phyloP scores from a whole-genome alignment of 768 basidiomycete species.

The Mycena belliarum region DNA sequence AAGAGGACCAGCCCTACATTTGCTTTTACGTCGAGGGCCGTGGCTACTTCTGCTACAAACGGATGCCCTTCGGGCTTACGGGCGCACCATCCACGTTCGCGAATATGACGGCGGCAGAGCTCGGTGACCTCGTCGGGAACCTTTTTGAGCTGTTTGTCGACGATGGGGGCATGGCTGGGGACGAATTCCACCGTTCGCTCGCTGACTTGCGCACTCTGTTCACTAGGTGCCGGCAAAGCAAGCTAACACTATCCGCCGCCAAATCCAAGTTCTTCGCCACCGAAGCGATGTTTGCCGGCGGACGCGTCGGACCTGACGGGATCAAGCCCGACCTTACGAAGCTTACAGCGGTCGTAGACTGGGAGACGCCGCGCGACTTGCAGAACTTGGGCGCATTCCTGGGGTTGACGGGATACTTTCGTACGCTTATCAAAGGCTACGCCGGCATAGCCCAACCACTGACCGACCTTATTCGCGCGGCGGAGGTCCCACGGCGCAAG shows the following conservation, averaged over 20 bases:
- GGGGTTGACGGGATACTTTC: slow-evolving; percentile 30
- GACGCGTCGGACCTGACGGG: slow-evolving; percentile 30
- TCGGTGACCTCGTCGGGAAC: slow-evolving; percentile 27
- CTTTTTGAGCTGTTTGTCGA: slow-evolving; percentile 17
- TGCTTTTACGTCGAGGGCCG: slow-evolving; percentile 39
- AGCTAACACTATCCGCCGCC: slow-evolving; percentile 13
- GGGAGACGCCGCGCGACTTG: slow-evolving; percentile 18
- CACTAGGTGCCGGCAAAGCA: slow-evolving; percentile 19
- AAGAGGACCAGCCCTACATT: slow-evolving; percentile 29
- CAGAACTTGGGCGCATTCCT: slow-evolving; percentile 14
- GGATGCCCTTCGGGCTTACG: slow-evolving; percentile 43
- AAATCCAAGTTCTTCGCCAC: slow-evolving; percentile 33
- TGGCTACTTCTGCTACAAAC: slow-evolving; percentile 35
- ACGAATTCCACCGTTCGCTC: slow-evolving; percentile 4
- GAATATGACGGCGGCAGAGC: slow-evolving; percentile 26
- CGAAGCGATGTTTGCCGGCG: slow-evolving; percentile 37
- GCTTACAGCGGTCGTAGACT: slow-evolving; percentile 38
- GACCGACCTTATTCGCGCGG: slow-evolving; percentile 26
- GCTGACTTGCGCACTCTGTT: slow-evolving; percentile 20
- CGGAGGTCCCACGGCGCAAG: slow-evolving; percentile 21
- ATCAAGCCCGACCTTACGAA: slow-evolving; percentile 37
- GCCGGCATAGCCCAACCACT: slow-evolving; percentile 34
- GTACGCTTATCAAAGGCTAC: slow-evolving; percentile 35
- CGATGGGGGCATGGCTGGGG: slow-evolving; percentile 16
- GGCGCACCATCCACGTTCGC: slow-evolving; percentile 40